Percentiles rank a stretch among this genome's conserved stretches.
Evolutionary conservation across 2,329 filamentous ascomycete genomes (phyloP).

Genomic region (Trichoderma harzianum): DNA sequence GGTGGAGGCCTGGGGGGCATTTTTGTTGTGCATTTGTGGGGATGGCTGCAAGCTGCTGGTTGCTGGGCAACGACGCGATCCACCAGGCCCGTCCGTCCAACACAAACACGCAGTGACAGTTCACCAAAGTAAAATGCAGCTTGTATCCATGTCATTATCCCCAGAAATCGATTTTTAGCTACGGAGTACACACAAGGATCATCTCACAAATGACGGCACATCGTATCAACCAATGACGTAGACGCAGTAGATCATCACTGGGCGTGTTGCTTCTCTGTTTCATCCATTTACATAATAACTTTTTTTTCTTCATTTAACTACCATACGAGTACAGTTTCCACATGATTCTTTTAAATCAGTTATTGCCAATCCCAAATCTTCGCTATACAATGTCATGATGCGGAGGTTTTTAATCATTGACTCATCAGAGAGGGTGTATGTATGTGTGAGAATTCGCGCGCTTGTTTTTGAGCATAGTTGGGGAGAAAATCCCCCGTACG

Average conservation of each 20-base stretch:
- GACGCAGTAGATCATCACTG: background rate
- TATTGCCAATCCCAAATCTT: slow-evolving; percentile 13
- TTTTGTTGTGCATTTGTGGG: slow-evolving; percentile 21
- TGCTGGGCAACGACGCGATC: slow-evolving; percentile 22
- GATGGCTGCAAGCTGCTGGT: slow-evolving; percentile 6
- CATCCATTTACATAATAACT: background rate
- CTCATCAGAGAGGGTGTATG: slow-evolving; percentile 23
- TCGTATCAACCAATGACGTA: background rate
- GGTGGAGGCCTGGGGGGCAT: background rate
- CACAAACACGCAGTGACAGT: background rate
- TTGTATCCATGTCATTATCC: background rate
- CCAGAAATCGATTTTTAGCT: background rate
- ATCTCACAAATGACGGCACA: background rate
- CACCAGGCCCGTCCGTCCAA: background rate
- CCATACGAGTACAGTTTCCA: background rate
- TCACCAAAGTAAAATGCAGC: background rate
- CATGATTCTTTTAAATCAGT: background rate
- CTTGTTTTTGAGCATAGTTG: background rate
- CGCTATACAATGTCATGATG: slow-evolving; percentile 19
- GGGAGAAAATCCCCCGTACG: background rate
- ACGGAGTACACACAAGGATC: background rate
- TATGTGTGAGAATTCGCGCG: background rate
- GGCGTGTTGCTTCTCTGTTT: background rate
- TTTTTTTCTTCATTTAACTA: background rate
- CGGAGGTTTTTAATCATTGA: slow-evolving; percentile 25